phyloP scores from a whole-genome alignment of 2,329 filamentous ascomycete species.

The Dactylellina sp. region DNA sequence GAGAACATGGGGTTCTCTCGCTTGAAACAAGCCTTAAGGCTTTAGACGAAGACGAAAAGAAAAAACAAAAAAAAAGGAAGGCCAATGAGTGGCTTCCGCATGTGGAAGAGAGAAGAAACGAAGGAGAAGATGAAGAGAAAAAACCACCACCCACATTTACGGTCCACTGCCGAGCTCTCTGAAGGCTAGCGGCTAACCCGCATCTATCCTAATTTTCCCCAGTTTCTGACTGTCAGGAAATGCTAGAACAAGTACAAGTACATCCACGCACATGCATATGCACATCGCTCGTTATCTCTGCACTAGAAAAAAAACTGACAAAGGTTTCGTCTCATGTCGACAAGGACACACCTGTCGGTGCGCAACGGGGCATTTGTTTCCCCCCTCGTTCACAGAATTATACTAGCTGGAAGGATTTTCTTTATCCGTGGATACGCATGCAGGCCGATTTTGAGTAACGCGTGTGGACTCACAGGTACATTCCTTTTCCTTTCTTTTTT shows the following conservation, averaged over 20 bases:
- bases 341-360: constrained; percentile 15
- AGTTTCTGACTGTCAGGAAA: constrained; percentile 1
- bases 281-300: neutral
- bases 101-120: constrained; percentile 1
- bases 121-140: constrained; percentile 1
- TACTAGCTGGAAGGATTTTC: neutral
- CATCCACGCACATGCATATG: constrained; percentile 8
- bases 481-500: too few species aligned
- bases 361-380: constrained; percentile 3
- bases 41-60: constrained; percentile 41
- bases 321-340: constrained; percentile 24
- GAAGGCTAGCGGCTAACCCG: constrained; percentile 12
- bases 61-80: too few species aligned
- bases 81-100: too few species aligned
- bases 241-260: constrained; percentile 1
- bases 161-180: constrained; percentile 26
- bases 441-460: neutral
- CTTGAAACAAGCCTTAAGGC: constrained; percentile 47
- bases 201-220: constrained; percentile 24
- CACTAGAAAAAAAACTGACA: too few species aligned
- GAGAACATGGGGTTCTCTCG: constrained; percentile 26
- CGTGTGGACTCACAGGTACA: too few species aligned
- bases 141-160: neutral
- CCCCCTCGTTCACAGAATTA: neutral
- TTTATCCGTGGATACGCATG: neutral